These are phyloP conservation scores for Coemansia sp. DNA, from an alignment of 192 early-diverging fungal species.

Conservation along the genomic window DNA sequence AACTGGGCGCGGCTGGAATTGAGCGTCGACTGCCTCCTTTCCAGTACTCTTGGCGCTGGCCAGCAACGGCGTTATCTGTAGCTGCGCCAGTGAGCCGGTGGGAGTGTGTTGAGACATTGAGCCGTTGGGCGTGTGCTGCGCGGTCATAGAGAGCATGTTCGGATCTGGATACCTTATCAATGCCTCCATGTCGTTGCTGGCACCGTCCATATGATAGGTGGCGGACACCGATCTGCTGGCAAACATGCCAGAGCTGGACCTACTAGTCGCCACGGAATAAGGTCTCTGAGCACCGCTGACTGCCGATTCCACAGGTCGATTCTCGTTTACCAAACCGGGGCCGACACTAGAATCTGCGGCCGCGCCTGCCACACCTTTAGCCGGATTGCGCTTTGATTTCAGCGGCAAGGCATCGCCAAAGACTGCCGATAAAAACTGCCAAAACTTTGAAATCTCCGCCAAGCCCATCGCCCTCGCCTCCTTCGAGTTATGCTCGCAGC, in stretches of 20 bases:
- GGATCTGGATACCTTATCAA: slow-evolving; percentile 3
- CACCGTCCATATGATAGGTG: background rate
- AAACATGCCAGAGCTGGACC: slow-evolving; percentile 52
- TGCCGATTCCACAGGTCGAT: background rate
- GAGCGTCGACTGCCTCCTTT: background rate
- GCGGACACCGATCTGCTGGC: slow-evolving; percentile 39
- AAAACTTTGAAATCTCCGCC: slow-evolving; percentile 39
- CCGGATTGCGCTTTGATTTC: slow-evolving; percentile 16
- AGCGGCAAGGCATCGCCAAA: slow-evolving; percentile 48
- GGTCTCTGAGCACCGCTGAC: background rate
- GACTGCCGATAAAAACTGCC: slow-evolving; percentile 39
- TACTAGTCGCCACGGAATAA: slow-evolving; percentile 30
- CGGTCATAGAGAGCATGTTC: slow-evolving; percentile 3
- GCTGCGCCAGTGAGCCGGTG: slow-evolving; percentile 16
- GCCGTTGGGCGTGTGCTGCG: slow-evolving; percentile 7
- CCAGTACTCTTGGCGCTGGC: background rate
- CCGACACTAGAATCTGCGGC: background rate
- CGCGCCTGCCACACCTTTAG: background rate
- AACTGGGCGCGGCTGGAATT: background rate
- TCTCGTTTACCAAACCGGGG: background rate
- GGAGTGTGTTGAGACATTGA: slow-evolving; percentile 6
- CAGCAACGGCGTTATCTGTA: background rate
- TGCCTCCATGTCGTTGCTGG: slow-evolving; percentile 40
- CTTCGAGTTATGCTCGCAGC: slow-evolving; percentile 35
- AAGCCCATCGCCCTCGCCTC: slow-evolving; percentile 20